Evolutionary conservation across 1,284 basidiomycete species (phyloP).

Genomic region (Lignosus rhinocerotis): DNA sequence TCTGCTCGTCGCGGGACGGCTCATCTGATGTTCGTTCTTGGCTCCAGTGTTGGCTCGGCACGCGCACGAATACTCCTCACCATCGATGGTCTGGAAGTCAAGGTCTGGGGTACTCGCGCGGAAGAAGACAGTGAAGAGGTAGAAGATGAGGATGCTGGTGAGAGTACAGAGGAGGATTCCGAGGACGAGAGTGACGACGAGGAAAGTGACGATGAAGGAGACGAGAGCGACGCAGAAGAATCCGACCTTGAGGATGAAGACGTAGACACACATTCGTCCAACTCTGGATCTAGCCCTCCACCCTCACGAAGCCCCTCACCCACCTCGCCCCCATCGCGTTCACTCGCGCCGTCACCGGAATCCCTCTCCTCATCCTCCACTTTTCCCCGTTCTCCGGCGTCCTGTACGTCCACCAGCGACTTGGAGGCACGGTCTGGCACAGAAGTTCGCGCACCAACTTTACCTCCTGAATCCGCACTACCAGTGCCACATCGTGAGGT

Average conservation of each 20-base stretch:
- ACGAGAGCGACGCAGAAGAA: conserved; percentile 13
- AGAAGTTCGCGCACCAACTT: background rate
- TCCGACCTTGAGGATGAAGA: conserved; percentile 13
- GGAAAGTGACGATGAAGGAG: conserved; percentile 28
- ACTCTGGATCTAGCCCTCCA: conserved; percentile 25
- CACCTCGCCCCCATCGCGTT: conserved; percentile 14
- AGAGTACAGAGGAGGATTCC: conserved; percentile 18
- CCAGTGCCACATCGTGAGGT: conserved; percentile 7
- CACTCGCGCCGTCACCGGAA: conserved; percentile 19
- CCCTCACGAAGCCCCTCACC: conserved; percentile 28
- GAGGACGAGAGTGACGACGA: conserved; percentile 24
- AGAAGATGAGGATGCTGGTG: conserved; percentile 19
- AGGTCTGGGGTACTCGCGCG: conserved; percentile 51
- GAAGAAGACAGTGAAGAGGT: conserved; percentile 18
- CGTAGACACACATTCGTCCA: conserved; percentile 1
- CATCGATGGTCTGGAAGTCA: conserved; percentile 62
- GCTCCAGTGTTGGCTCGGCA: conserved; percentile 58
- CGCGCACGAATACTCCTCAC: conserved; percentile 61
- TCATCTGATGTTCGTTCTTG: conserved; percentile 63
- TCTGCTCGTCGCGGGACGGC: conserved; percentile 30
- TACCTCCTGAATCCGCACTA: background rate
- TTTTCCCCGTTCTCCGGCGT: background rate
- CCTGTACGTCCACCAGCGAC: background rate
- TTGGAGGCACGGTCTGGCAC: background rate
- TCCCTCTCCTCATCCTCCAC: conserved; percentile 4